phyloP scores from a whole-genome alignment of 2,329 filamentous ascomycete genomes.

The Ophiostoma perfectum region DNA sequence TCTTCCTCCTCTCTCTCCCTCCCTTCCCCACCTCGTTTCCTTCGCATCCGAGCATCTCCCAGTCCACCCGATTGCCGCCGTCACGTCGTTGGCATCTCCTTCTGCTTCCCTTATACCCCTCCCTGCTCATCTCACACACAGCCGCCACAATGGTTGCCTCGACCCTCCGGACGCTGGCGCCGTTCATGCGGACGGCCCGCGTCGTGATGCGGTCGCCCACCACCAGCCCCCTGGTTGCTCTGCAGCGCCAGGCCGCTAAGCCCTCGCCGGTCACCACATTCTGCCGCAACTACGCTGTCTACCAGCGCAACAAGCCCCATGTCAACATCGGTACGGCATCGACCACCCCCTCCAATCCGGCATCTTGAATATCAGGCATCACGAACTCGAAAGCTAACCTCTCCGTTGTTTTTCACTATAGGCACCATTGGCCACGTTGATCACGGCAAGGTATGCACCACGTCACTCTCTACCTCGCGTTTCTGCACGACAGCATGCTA shows the following conservation, averaged over 20 bases:
- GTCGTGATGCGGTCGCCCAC: conserved; percentile 52
- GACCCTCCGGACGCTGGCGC: conserved; percentile 70
- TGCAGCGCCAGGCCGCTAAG: conserved; percentile 59
- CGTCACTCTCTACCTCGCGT: conserved; percentile 46
- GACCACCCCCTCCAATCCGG: no score
- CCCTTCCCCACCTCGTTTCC: not conserved
- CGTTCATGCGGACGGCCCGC: conserved; percentile 77
- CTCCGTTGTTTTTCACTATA: not conserved
- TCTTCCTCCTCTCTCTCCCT: not conserved
- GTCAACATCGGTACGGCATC: conserved; percentile 69
- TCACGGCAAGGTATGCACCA: conserved; percentile 66
- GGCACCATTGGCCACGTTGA: conserved; percentile 98
- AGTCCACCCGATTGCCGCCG: not conserved
- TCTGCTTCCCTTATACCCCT: conserved; percentile 19
- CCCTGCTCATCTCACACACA: conserved; percentile 17
- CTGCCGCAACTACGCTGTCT: conserved; percentile 62
- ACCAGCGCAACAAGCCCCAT: conserved; percentile 89
- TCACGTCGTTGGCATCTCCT: not conserved
- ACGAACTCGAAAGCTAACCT: not conserved
- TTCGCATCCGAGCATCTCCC: not conserved
- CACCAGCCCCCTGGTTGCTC: conserved; percentile 64
- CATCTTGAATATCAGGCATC: not conserved
- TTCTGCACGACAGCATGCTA: not conserved
- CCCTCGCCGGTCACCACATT: conserved; percentile 60
- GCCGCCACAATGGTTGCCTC: conserved; percentile 60